These are phyloP conservation scores for Apiospora malaysiana DNA, from an alignment of 2,329 filamentous ascomycete species.

Conservation along the genomic window DNA sequence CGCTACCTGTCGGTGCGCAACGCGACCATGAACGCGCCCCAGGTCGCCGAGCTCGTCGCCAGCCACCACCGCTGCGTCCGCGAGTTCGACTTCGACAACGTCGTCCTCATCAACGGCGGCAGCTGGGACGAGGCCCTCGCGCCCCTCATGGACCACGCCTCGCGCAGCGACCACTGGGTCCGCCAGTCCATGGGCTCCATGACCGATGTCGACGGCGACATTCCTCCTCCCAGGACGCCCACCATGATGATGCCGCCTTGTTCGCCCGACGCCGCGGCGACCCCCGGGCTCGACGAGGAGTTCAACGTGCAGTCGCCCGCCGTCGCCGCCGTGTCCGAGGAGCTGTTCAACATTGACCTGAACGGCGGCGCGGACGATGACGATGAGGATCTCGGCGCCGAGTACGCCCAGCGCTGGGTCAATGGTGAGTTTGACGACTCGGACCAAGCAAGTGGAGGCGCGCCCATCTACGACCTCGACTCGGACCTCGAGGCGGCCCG, in stretches of 20 bases:
- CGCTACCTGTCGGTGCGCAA: conserved; percentile 76
- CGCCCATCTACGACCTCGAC: conserved; percentile 32
- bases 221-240: not conserved
- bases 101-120: conserved; percentile 69
- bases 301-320: conserved; percentile 58
- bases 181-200: conserved; percentile 45
- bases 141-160: conserved; percentile 62
- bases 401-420: conserved; percentile 30
- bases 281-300: conserved; percentile 35
- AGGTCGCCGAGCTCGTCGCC: conserved; percentile 72
- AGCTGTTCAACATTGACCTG: conserved; percentile 50
- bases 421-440: conserved; percentile 1
- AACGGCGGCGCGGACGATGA: conserved; percentile 41
- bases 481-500: conserved; percentile 42
- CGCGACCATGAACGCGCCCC: conserved; percentile 70
- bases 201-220: conserved; percentile 36
- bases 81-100: conserved; percentile 82
- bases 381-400: conserved; percentile 47
- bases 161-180: conserved; percentile 50
- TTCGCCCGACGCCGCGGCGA: not conserved
- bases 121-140: conserved; percentile 85
- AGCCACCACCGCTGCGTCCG: conserved; percentile 71
- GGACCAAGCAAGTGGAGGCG: not conserved
- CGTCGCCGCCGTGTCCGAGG: conserved; percentile 57
- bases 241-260: conserved; percentile 20